These are phyloP conservation scores for Phytophthora hybrid DNA, from an alignment of 352 stramenopile genomes.

Conservation along the genomic window DNA sequence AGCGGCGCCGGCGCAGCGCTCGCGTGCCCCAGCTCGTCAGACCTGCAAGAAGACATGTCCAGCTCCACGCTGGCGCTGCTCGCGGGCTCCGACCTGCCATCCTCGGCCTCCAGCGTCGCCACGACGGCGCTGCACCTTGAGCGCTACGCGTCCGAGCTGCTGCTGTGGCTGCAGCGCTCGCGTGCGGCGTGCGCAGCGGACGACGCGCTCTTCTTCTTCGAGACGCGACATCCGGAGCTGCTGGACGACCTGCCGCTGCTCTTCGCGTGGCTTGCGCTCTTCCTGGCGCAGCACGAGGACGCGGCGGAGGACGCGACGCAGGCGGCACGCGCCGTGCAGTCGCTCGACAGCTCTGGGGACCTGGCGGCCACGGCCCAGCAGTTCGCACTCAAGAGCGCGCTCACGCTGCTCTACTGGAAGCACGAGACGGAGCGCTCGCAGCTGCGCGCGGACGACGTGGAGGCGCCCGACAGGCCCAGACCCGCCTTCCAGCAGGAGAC, in stretches of 20 bases:
- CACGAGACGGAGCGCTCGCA: constrained; percentile 45
- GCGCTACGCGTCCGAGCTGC: constrained; percentile 57
- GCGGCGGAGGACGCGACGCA: constrained; percentile 20
- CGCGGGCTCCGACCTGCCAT: constrained; percentile 18
- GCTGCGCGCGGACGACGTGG: constrained; percentile 16
- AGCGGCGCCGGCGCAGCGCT: constrained; percentile 14
- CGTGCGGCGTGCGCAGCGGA: constrained; percentile 46
- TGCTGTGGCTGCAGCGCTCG: constrained; percentile 57
- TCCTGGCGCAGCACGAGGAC: constrained; percentile 50
- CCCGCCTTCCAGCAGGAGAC: constrained; percentile 39
- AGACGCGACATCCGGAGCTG: constrained; percentile 66
- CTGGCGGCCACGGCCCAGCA: constrained; percentile 51
- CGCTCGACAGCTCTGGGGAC: constrained; percentile 36
- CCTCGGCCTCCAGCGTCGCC: constrained; percentile 19
- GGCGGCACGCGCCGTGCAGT: constrained; percentile 25
- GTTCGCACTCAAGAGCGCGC: constrained; percentile 61
- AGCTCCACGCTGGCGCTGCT: constrained; percentile 33
- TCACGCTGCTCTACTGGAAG: constrained; percentile 73
- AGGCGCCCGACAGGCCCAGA: constrained; percentile 2
- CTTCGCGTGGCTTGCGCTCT: constrained; percentile 73
- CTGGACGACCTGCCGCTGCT: constrained; percentile 53
- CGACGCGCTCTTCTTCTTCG: constrained; percentile 75
- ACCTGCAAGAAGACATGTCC: constrained; percentile 34
- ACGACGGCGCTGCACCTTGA: constrained; percentile 49
- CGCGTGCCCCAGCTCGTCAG: constrained; percentile 14